Conservation (phyloP, 371 early-diverging fungal species). For the Actinomucor elegans region DNA sequence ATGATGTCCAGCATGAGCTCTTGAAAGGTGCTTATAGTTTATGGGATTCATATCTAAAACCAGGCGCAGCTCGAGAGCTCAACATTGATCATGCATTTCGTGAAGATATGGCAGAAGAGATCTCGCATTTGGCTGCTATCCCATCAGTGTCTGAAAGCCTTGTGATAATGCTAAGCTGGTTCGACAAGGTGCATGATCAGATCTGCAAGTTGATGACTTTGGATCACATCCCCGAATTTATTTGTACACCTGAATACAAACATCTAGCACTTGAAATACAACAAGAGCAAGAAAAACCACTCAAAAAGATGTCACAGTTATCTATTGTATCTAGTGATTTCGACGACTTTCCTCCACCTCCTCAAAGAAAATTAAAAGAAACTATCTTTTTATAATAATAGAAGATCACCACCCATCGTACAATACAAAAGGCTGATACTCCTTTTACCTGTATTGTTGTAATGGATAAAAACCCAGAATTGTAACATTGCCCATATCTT, state of each 20-base stretch:
- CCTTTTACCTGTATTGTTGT: too few species aligned
- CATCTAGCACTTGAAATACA: not conserved
- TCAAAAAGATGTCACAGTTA: not conserved
- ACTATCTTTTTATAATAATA: not conserved
- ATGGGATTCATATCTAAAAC: constrained; percentile 47
- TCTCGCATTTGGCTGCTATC: constrained; percentile 22
- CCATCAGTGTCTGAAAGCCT: constrained; percentile 7
- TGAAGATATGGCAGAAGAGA: constrained; percentile 27
- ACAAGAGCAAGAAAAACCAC: not conserved
- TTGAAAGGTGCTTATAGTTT: constrained; percentile 49
- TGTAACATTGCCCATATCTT: too few species aligned
- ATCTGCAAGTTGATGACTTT: constrained; percentile 60
- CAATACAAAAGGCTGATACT: too few species aligned
- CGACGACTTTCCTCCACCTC: constrained; percentile 18
- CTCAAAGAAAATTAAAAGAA: constrained; percentile 13
- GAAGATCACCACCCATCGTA: too few species aligned
- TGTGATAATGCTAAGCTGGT: constrained; percentile 39
- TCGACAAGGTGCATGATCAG: constrained; percentile 56
- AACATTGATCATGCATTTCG: constrained; percentile 38
- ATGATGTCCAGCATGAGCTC: constrained; percentile 13
- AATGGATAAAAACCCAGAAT: too few species aligned
- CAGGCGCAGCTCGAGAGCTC: constrained; percentile 38
- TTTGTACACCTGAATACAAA: constrained; percentile 53
- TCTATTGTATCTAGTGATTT: not conserved
- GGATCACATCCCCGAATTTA: constrained; percentile 65